Evolutionary conservation across 2,329 filamentous ascomycete species (phyloP).

Genomic region (Fusarium nisikadoi): DNA sequence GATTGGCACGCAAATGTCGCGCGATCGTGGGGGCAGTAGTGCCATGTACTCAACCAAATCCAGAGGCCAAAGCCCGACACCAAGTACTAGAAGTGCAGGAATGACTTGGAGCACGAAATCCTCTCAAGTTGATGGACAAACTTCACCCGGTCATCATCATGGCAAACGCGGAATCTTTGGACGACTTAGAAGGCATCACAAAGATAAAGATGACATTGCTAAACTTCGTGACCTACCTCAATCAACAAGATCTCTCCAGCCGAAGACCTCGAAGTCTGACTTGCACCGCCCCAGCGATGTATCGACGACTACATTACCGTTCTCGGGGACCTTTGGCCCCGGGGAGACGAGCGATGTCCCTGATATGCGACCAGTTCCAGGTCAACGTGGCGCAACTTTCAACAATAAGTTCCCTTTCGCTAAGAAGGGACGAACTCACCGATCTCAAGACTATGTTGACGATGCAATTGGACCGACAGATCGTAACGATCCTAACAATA

Average conservation of each 20-base stretch:
- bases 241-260: constrained; percentile 64
- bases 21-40: constrained; percentile 63
- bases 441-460: constrained; percentile 63
- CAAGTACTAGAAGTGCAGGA: constrained; percentile 73
- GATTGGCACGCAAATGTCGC: constrained; percentile 54
- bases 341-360: constrained; percentile 45
- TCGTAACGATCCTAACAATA: constrained; percentile 65
- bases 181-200: constrained; percentile 62
- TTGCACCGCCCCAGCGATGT: constrained; percentile 52
- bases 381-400: constrained; percentile 61
- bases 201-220: constrained; percentile 60
- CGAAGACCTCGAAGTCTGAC: constrained; percentile 62
- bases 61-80: constrained; percentile 83
- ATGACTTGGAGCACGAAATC: constrained; percentile 58
- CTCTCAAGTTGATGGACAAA: constrained; percentile 63
- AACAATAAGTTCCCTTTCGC: constrained; percentile 72
- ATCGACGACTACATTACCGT: constrained; percentile 52
- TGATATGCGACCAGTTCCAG: constrained; percentile 41
- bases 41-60: constrained; percentile 59
- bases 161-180: constrained; percentile 63
- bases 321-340: constrained; percentile 44
- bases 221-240: constrained; percentile 61
- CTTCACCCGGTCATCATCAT: constrained; percentile 67
- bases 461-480: constrained; percentile 71
- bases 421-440: constrained; percentile 63